Evolutionary conservation across 805 yeast species (phyloP).

Genomic region (Allodekkera sacchari): DNA sequence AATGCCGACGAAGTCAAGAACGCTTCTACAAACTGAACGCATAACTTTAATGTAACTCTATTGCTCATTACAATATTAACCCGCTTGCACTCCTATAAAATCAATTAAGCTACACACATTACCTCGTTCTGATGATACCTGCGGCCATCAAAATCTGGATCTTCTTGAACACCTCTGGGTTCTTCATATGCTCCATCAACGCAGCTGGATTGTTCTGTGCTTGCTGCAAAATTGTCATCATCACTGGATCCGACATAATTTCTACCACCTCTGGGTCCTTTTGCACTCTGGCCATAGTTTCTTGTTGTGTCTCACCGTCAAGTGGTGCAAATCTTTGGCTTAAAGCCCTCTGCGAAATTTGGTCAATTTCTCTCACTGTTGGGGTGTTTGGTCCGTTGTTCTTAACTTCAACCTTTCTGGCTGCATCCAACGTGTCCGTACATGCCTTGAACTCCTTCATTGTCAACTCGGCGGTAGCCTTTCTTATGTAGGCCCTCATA

Average conservation of each 20-base stretch:
- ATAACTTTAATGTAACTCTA: no score
- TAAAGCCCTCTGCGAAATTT: conserved; percentile 67
- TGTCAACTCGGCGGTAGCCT: conserved; percentile 89
- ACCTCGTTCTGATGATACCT: conserved; percentile 90
- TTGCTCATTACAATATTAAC: no score
- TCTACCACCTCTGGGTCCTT: conserved; percentile 91
- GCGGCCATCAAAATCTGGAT: conserved; percentile 88
- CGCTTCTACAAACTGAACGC: no score
- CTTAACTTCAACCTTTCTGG: conserved; percentile 66
- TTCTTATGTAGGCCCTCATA: conserved; percentile 92
- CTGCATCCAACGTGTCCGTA: conserved; percentile 71
- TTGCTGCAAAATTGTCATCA: conserved; percentile 91
- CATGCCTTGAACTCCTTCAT: conserved; percentile 80
- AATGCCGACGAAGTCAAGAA: no score
- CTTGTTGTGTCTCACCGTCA: conserved; percentile 88
- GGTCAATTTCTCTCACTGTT: conserved; percentile 66
- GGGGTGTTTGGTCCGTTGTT: conserved; percentile 47
- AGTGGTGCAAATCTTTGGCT: conserved; percentile 71
- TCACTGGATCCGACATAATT: conserved; percentile 88
- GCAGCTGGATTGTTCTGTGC: conserved; percentile 96
- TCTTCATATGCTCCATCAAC: conserved; percentile 93
- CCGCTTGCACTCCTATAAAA: no score
- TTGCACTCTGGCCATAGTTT: conserved; percentile 83
- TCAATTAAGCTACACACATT: no score
- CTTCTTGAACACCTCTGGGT: conserved; percentile 86